Percentiles rank a stretch among this genome's conserved stretches.
Conservation (phyloP, 2,329 filamentous ascomycete genomes). For the Aureobasidium sp. region DNA sequence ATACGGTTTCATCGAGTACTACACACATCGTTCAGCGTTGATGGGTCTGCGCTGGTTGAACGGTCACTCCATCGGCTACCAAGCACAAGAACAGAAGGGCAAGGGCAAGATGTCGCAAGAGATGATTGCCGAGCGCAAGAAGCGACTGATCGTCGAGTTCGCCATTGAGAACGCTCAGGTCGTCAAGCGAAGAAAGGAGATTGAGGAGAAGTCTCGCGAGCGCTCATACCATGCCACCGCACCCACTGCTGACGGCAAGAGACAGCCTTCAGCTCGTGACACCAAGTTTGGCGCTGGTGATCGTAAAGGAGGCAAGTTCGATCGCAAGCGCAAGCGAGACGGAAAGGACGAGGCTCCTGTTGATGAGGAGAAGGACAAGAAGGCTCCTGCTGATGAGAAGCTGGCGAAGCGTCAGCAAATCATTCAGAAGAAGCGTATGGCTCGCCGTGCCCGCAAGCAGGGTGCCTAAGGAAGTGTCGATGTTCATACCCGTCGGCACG, state of each 20-base stretch:
- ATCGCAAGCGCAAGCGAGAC: constrained; percentile 32
- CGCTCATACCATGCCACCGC: constrained; percentile 9
- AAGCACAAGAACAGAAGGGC: constrained; percentile 37
- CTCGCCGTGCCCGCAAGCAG: constrained; percentile 47
- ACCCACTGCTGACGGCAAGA: constrained; percentile 5
- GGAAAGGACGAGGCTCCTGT: constrained; percentile 17
- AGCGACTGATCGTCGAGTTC: constrained; percentile 89
- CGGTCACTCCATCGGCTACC: constrained; percentile 54
- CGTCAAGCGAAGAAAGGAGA: constrained; percentile 64
- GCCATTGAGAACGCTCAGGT: constrained; percentile 98
- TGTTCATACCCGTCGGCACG: constrained; percentile 2
- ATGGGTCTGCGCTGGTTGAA: constrained; percentile 96
- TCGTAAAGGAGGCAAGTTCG: constrained; percentile 18
- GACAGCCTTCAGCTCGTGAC: not conserved
- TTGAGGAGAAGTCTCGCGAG: constrained; percentile 48
- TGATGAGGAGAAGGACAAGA: constrained; percentile 22
- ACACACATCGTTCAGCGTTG: constrained; percentile 82
- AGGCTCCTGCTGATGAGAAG: constrained; percentile 39
- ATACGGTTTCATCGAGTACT: constrained; percentile 97
- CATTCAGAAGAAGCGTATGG: constrained; percentile 74
- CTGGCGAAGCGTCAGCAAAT: constrained; percentile 62
- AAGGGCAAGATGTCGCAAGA: constrained; percentile 28
- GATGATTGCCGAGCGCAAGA: constrained; percentile 63
- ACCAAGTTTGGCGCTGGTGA: constrained; percentile 9
- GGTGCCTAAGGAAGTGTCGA: constrained; percentile 6